Conservation (phyloP, 2,329 filamentous ascomycete genomes). For the Fusarium nodosum region DNA sequence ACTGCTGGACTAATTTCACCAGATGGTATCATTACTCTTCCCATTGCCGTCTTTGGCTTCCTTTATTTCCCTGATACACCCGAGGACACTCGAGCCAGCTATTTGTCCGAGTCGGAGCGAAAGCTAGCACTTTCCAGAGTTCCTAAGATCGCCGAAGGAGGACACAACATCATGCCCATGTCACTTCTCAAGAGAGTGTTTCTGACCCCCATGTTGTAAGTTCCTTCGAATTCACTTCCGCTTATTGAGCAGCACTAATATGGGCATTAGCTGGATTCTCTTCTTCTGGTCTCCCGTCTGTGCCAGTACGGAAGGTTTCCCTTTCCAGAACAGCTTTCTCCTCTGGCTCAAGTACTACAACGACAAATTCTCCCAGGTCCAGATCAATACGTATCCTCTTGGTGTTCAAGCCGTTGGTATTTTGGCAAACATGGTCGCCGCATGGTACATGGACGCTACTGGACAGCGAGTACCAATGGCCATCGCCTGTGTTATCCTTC, state of each 20-base stretch:
- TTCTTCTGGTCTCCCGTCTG: conserved; percentile 54
- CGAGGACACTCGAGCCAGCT: conserved; percentile 54
- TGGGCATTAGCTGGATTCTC: conserved; percentile 53
- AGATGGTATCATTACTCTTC: conserved; percentile 46
- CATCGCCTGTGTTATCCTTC: conserved; percentile 26
- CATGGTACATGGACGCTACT: conserved; percentile 43
- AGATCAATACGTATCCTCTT: conserved; percentile 49
- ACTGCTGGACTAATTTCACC: accelerated
- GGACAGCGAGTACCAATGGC: conserved; percentile 37
- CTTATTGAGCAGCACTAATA: neutral
- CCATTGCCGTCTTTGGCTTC: conserved; percentile 44
- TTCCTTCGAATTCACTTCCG: accelerated
- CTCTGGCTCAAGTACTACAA: conserved; percentile 47
- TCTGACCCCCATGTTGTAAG: conserved; percentile 49
- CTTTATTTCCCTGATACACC: conserved; percentile 49
- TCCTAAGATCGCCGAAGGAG: conserved; percentile 52
- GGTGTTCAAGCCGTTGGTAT: conserved; percentile 48
- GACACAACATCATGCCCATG: conserved; percentile 52
- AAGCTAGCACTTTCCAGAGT: conserved; percentile 50
- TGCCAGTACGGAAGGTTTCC: conserved; percentile 41
- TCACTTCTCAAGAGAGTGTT: conserved; percentile 51
- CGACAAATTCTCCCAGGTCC: conserved; percentile 36
- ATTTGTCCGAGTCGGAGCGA: conserved; percentile 53
- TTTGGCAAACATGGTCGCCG: conserved; percentile 41
- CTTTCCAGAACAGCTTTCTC: conserved; percentile 45